Evolutionary conservation across 176 grass and related monocot genomes (phyloP).

Genomic region (Zizania latifolia): DNA sequence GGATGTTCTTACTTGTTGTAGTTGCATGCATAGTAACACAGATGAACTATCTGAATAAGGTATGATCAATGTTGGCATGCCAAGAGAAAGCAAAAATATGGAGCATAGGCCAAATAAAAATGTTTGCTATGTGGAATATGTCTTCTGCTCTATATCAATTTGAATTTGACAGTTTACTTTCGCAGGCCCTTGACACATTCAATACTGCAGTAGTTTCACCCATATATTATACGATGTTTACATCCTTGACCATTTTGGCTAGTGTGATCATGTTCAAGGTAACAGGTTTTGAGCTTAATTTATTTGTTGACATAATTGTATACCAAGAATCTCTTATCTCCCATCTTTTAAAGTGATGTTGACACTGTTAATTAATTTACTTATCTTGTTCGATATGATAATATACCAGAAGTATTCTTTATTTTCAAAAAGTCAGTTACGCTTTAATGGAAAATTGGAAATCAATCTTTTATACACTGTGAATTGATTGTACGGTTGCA

Average conservation of each 20-base stretch:
- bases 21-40: constrained; percentile 73
- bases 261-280: constrained; percentile 93
- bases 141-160: not conserved
- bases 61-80: constrained; percentile 21
- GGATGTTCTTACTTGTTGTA: constrained; percentile 81
- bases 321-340: constrained; percentile 5
- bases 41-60: constrained; percentile 99
- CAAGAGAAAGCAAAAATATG: not conserved
- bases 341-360: not conserved
- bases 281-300: constrained; percentile 6
- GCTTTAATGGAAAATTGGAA: too few species aligned
- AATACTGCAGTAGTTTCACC: constrained; percentile 77
- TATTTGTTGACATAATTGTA: constrained; percentile 14
- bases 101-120: not conserved
- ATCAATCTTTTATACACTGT: not conserved
- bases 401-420: not conserved
- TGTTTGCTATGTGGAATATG: not conserved
- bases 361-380: not conserved
- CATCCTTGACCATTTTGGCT: constrained; percentile 75
- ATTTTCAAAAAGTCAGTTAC: too few species aligned
- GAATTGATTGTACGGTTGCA: not conserved
- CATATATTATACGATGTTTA: constrained; percentile 87
- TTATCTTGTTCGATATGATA: constrained; percentile 1
- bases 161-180: constrained; percentile 17
- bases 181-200: constrained; percentile 78